Base-by-base conservation (phyloP, 176 grass and related monocot genomes). In the Carex kokanica region DNA sequence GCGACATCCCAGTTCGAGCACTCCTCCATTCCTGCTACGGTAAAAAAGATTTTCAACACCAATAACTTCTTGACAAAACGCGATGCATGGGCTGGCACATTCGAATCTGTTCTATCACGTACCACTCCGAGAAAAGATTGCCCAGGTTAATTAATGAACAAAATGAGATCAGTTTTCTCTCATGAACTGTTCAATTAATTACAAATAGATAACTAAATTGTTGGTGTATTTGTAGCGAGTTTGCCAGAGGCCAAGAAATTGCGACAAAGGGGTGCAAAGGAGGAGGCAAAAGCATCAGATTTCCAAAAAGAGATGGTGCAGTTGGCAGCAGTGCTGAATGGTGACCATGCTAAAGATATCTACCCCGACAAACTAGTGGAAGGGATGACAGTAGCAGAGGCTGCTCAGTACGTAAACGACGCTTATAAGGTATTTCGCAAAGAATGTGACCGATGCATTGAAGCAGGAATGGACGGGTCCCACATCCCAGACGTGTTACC, bases 241-340 rank as follows among this genome's bases (percentile, higher is more conserved):
- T 38, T 97, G 55, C 87, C 94, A 0, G 91, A 93, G 83, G 87
- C 91, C 8, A 67, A 81, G 72, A 93, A 93, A 65, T 15, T 93
- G 18, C 77, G 91, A 54, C 9, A 75, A 29, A 85, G 86, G 0
- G 86, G 71, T 21, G 91, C 89, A 5, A 90, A 3, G 2, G 94
- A 93, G 79, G 16, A 64, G 0, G 65, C 82, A 36, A 32, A 34
- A 68, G 59, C 91, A 21, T 86, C 94, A 0, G 91, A 93, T 16
- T 94, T 93, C 38, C 94, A 97, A 61, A 78, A 57, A 23, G 94
- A 97, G 82, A 38, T 97, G 84, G 91, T 94, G 86, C 88, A 93
- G 83, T 81, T 97, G 14, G 88, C 68, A 18, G 94, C 91, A 10
- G 84, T 60, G 2, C 88, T 97, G 6, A 97, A 97, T 4, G 94